Evolutionary conservation across 441 rosid species (phyloP), one percentile per base, ranked within the genome.

Genomic region (Jatropha multifida): DNA sequence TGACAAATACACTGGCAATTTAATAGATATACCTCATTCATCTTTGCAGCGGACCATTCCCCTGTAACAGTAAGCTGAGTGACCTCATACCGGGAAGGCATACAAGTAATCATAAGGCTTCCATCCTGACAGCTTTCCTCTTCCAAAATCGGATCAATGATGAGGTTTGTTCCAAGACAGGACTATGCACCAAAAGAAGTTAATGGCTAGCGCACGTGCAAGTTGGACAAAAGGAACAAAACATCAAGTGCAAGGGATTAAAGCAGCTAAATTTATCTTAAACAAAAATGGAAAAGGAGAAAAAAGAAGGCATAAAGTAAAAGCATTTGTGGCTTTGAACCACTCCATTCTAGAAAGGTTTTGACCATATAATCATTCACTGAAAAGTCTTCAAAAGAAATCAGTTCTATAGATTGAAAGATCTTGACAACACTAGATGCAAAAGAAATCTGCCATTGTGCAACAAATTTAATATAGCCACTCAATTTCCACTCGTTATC

Each of bases 91-190:
- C 88, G 90, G 62, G 94, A 90, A 65, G 97, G 94, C 98, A 93
- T 89, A 74, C 85, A 89, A 38, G 95, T 85, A 71, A 93, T 79
- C 92, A 85, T 80, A 32, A 91, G 61, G 84, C 92, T 87, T 73
- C 92, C 95, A 63, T 90, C 98, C 83, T 91, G 95, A 77, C 79
- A 88, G 75, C 88, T 82, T 87, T 91, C 98, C 84, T 91, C 94
- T 81, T 90, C 94, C 52, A 74, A 77, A 73, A 88, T 77, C 4
- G 97, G 94, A 84, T 91, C 94, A 18, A 93, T 93, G 69, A 91
- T 80, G 49, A 91, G 88, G 83, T 83, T 89, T 79, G 82, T 81
- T 3, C 94, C 94, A 15, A 89, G 85, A 83, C 88, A 88, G 77
- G 91, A 88, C 97, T 93, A 79, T 48, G 14, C 60, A 41, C 51